A percentile compares a stretch with the other conserved stretches of the same genome.
Conservation (phyloP, 192 early-diverging fungal species). For the Chytriomyces hyalinus region DNA sequence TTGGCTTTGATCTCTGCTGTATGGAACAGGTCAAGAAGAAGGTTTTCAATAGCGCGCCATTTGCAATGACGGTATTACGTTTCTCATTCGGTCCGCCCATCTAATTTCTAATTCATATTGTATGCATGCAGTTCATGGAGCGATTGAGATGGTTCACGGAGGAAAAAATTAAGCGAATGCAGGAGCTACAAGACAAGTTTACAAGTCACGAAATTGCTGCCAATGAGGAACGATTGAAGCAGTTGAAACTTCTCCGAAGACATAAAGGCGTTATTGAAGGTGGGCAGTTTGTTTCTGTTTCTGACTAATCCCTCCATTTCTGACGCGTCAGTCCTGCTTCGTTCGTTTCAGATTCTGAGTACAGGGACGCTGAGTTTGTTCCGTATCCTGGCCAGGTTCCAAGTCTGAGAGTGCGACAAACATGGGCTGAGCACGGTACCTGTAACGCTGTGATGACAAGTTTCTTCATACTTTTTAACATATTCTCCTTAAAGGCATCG, state of each 20-base stretch:
- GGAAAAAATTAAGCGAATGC: slow-evolving; percentile 43
- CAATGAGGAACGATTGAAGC: slow-evolving; percentile 54
- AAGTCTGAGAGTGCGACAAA: slow-evolving; percentile 33
- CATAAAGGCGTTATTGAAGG: slow-evolving; percentile 7
- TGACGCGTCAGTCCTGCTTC: background rate
- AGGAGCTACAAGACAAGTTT: slow-evolving; percentile 42
- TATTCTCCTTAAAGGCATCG: slow-evolving; percentile 41
- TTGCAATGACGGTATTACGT: slow-evolving; percentile 49
- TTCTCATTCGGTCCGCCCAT: slow-evolving; percentile 15
- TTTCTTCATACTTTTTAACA: slow-evolving; percentile 19
- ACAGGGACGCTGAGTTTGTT: slow-evolving; percentile 55
- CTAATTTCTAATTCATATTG: background rate
- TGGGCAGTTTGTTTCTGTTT: slow-evolving; percentile 15
- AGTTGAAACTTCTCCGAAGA: slow-evolving; percentile 41
- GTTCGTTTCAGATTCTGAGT: slow-evolving; percentile 16
- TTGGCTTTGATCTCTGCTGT: slow-evolving; percentile 8
- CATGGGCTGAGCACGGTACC: slow-evolving; percentile 52
- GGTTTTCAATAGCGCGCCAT: slow-evolving; percentile 50
- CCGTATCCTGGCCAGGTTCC: slow-evolving; percentile 58
- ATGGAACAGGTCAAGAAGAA: slow-evolving; percentile 38
- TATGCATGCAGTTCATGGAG: slow-evolving; percentile 50
- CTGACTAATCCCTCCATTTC: slow-evolving; percentile 6
- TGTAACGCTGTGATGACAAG: background rate
- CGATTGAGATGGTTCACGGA: slow-evolving; percentile 59
- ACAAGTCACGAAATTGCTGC: slow-evolving; percentile 40